These are phyloP conservation scores for Venustampulla echinocandica DNA, from an alignment of 495 filamentous ascomycete species.

Conservation along the genomic window DNA sequence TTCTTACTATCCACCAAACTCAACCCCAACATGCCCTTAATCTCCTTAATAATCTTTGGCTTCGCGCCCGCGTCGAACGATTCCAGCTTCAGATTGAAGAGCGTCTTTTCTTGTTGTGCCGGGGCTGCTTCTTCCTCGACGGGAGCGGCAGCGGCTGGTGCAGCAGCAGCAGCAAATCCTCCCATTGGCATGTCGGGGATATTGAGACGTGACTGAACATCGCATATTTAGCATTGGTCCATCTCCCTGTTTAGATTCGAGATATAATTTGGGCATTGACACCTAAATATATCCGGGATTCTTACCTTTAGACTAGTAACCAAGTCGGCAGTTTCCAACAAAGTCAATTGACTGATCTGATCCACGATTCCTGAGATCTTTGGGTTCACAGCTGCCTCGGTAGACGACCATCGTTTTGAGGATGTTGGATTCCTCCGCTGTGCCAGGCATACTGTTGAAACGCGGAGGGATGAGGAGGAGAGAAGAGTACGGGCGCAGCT, in stretches of 20 bases:
- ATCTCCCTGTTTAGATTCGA: neutral
- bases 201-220: slow-evolving; percentile 73
- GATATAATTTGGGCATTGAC: neutral
- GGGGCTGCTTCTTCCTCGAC: slow-evolving; percentile 75
- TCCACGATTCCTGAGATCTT: slow-evolving; percentile 93
- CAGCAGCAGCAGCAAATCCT: slow-evolving; percentile 60
- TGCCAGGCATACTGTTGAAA: slow-evolving; percentile 32
- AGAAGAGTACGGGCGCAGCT: slow-evolving; percentile 50
- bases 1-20: slow-evolving; percentile 99
- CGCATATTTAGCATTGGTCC: neutral
- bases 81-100: slow-evolving; percentile 90
- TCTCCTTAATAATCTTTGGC: slow-evolving; percentile 99
- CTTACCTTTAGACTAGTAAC: slow-evolving; percentile 84
- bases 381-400: slow-evolving; percentile 60
- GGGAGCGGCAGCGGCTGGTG: slow-evolving; percentile 51
- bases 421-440: slow-evolving; percentile 24
- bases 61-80: slow-evolving; percentile 82
- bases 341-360: slow-evolving; percentile 94
- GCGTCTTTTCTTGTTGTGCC: slow-evolving; percentile 83
- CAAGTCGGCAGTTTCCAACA: slow-evolving; percentile 93
- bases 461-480: slow-evolving; percentile 28
- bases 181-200: slow-evolving; percentile 96
- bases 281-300: no score
- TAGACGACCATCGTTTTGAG: slow-evolving; percentile 56
- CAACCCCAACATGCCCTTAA: slow-evolving; percentile 90